phyloP scores from a whole-genome alignment of 129 eudicot species.

The Arctium lappa region DNA sequence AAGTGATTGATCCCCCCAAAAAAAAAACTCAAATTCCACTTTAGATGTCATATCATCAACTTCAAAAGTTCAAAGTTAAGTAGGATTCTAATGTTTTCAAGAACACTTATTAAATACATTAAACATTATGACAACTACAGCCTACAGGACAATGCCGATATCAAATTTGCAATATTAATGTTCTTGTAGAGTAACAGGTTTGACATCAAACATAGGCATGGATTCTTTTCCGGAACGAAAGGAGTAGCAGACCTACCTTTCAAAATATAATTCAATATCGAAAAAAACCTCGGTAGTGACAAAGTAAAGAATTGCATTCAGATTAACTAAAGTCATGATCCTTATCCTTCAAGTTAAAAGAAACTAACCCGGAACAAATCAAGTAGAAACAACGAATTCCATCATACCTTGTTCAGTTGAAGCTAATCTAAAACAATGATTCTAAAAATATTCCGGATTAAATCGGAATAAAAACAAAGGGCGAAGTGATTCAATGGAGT shows the following conservation, averaged over 20 bases:
- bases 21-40: background rate
- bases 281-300: background rate
- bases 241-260: background rate
- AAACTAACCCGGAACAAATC: background rate
- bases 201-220: constrained; percentile 8
- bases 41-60: background rate
- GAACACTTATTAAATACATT: background rate
- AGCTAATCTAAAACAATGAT: background rate
- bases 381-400: background rate
- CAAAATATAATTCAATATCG: background rate
- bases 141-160: background rate
- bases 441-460: background rate
- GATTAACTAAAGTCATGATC: background rate
- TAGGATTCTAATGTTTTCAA: background rate
- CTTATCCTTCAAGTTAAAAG: background rate
- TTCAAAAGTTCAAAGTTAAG: background rate
- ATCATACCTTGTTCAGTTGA: background rate
- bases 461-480: background rate
- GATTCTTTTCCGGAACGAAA: background rate
- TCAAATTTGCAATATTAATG: background rate
- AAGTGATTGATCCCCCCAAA: background rate
- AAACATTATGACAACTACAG: background rate
- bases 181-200: background rate
- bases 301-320: background rate
- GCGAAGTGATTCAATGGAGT: background rate